Conservation (phyloP, 108 stramenopile species). For the Nannochloropsis oceanica region DNA sequence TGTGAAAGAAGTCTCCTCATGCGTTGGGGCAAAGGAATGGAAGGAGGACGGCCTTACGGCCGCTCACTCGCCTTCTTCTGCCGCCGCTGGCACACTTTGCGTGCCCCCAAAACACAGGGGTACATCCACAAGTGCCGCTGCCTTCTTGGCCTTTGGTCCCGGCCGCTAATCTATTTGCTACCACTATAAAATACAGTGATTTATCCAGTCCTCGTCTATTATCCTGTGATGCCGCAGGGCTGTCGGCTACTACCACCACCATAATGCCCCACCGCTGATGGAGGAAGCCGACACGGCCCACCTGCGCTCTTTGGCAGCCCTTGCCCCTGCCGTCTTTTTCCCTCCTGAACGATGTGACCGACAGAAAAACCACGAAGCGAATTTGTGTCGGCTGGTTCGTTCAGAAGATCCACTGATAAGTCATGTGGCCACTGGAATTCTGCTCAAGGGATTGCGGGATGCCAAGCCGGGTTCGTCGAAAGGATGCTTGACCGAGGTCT, state of each 20-base stretch:
- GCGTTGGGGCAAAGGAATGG: neutral
- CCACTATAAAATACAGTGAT: too few species aligned
- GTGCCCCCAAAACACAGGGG: neutral
- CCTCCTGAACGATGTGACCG: neutral
- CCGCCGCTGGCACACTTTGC: neutral
- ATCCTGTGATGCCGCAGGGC: too few species aligned
- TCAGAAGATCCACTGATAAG: neutral
- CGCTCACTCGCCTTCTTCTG: neutral
- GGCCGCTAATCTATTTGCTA: too few species aligned
- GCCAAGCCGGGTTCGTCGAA: neutral
- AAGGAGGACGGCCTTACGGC: neutral
- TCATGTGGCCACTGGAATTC: neutral
- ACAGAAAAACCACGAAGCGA: too few species aligned
- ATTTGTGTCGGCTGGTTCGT: neutral
- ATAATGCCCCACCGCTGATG: neutral
- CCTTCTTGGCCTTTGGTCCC: neutral
- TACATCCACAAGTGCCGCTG: neutral
- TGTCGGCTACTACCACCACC: neutral
- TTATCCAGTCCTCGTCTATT: too few species aligned
- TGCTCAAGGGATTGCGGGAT: neutral
- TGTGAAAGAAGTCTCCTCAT: neutral
- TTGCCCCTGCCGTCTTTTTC: neutral
- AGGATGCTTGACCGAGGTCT: neutral
- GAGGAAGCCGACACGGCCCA: neutral
- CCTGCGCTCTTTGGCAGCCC: neutral